Base-by-base conservation (phyloP, 2,329 filamentous ascomycete genomes). In the Xylaria sp. region DNA sequence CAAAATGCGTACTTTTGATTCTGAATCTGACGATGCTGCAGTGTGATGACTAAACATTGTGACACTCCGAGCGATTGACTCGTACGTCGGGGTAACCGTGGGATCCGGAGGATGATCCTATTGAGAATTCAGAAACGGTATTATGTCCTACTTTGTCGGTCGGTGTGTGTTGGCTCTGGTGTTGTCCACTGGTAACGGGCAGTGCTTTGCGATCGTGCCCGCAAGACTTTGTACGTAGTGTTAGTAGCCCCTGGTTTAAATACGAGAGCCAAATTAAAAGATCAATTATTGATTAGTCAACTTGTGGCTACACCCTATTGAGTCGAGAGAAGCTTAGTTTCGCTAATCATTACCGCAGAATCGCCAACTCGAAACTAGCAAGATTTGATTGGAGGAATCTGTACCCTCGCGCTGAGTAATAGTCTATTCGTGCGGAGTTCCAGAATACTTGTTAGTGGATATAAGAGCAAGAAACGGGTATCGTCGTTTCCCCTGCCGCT, bases 131-230 rank as follows among this genome's bases (percentile, higher is more conserved):
- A 46, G 31, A 15, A 62, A 54, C 25, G 47, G 29, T 46, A 11
- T 7, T 47, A 17, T 44, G 19, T 29, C 21, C 21, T 11, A 17
- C 27, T 27, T 33, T 29, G 23, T 23, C 27, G 27, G 48, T 29
- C 31, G 5, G 38, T 46, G 2, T 41, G n/a, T 9, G n/a, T 33
- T 33, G 23, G 21, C 19, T 49, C 21, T 49, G 54, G 15, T 44
- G 48, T 17, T 47, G 31, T 44, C 41, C 17, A 54, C 25, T 33
- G 41, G 31, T 40, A 21, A 33, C 38, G 27, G 61, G 61, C 17
- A 64, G 46, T 60, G 54, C 21, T 60, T 57, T 49, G 61, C 61
- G 61, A 57, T 60, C 57, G 27, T 44, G 52, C 47, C 46, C 57
- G 46, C 40, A 55, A 52, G 38, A 40, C 19, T 43, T 25, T 54